Conservation (phyloP, 2,329 filamentous ascomycete species). For the Aplosporella prunicola region DNA sequence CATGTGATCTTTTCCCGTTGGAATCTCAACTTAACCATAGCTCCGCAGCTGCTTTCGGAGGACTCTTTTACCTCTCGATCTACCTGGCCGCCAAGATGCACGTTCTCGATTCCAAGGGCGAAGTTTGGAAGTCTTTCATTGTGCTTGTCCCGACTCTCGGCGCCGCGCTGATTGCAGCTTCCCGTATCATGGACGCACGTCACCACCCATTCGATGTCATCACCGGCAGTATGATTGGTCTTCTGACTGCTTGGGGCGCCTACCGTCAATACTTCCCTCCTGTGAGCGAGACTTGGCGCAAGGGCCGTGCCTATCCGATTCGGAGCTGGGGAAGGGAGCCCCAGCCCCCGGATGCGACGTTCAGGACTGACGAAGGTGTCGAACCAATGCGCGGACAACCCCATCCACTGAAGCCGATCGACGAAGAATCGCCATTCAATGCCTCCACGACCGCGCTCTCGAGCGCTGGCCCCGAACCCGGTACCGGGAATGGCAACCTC, state of each 20-base stretch:
- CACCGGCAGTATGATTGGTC: conserved; percentile 44
- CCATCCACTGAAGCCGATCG: conserved; percentile 18
- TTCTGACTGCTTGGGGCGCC: conserved; percentile 42
- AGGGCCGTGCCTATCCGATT: conserved; percentile 51
- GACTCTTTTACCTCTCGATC: conserved; percentile 50
- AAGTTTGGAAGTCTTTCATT: conserved; percentile 50
- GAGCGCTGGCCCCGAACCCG: too few species aligned
- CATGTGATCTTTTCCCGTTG: not conserved
- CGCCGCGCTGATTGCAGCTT: conserved; percentile 46
- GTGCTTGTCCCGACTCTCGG: conserved; percentile 45
- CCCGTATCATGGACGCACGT: conserved; percentile 52
- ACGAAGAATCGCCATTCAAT: conserved; percentile 23
- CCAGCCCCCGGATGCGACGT: conserved; percentile 15
- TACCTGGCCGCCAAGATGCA: conserved; percentile 53
- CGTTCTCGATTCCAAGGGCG: conserved; percentile 49
- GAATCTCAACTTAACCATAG: conserved; percentile 14
- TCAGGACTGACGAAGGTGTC: conserved; percentile 19
- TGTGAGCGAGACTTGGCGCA: conserved; percentile 45
- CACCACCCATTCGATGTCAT: conserved; percentile 55
- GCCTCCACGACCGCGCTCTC: too few species aligned
- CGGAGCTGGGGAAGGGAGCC: conserved; percentile 46
- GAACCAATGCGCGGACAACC: conserved; percentile 18
- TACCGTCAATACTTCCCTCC: conserved; percentile 54
- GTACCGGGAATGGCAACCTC: conserved; percentile 22
- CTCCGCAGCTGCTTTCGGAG: conserved; percentile 45